Base-by-base conservation (phyloP, 768 basidiomycete species). In the Dentipellis sp. region DNA sequence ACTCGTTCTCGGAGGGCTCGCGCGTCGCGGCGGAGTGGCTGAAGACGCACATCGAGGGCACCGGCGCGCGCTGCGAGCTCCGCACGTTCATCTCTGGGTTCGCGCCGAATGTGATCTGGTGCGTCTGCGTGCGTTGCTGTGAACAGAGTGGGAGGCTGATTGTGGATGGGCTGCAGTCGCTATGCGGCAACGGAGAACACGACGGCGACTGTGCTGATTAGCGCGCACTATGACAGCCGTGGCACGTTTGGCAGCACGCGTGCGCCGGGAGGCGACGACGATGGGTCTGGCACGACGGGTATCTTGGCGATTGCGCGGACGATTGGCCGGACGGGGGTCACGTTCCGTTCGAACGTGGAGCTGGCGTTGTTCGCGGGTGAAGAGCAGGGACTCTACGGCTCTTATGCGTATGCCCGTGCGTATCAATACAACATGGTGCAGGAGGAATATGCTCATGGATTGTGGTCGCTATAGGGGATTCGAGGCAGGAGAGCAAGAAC, bases 21-120 rank as follows among this genome's bases (percentile, higher is more conserved):
- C 64, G 71, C 17, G 71, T 74, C 19, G 90, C 91, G 45, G 83
- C 91, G 3, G 62, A 75, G 2, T 88, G 90, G 89, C 76, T 95
- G 62, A 88, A 84, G 71, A 74, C 69, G 12, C 75, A 75, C 52
- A 81, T 94, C 52, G 88, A 94, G 71, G 75, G 74, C 8, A 81
- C 82, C 0, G 93, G 94, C 0, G 91, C 90, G 1, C 69, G 69
- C 3, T 95, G 93, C 69, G 75, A 78, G 56, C 75, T 91, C 29
- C 74, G 75, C 62, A 65, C 73, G 0, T 97, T 93, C 78, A 67
- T 84, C 23, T 9, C 45, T 12, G 90, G 88, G 7, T 94, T 91
- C 66, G 78, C 89, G 3, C 93, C 94, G 10, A 92, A 95, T 64
- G 85, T 95, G 47, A 77, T 95, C 56, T 95, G 92, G 84, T 91